phyloP scores from a whole-genome alignment of 2,329 filamentous ascomycete species.

The Colletotrichum simmondsii region DNA sequence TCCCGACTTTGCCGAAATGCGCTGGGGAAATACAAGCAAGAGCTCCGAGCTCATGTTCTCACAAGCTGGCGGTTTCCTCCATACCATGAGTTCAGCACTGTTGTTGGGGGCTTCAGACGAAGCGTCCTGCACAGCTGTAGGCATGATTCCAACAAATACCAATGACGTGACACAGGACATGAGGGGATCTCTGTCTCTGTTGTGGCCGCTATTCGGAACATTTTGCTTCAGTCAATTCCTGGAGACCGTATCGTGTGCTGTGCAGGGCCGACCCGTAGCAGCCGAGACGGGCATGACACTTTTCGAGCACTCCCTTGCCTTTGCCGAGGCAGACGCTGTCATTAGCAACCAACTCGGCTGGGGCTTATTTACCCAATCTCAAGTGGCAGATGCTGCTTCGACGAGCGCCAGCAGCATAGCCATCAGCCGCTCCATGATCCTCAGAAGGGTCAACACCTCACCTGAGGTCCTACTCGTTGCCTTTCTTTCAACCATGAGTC shows the following conservation, averaged over 20 bases:
- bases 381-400: conserved; percentile 43
- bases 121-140: conserved; percentile 78
- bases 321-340: conserved; percentile 93
- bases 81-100: conserved; percentile 76
- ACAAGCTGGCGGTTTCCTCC: conserved; percentile 75
- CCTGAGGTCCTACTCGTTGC: conserved; percentile 89
- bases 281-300: conserved; percentile 96
- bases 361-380: conserved; percentile 68
- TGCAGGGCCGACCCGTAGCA: conserved; percentile 83
- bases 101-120: conserved; percentile 80
- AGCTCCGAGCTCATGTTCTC: conserved; percentile 76
- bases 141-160: conserved; percentile 73
- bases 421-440: conserved; percentile 73
- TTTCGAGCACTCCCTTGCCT: conserved; percentile 95
- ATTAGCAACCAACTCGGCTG: conserved; percentile 84
- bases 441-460: conserved; percentile 86
- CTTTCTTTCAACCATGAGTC: conserved; percentile 89
- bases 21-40: conserved; percentile 75
- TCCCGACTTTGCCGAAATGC: conserved; percentile 73
- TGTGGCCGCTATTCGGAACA: conserved; percentile 81
- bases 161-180: conserved; percentile 64
- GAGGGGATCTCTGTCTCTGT: conserved; percentile 80
- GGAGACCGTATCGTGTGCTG: conserved; percentile 87
- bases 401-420: conserved; percentile 47
- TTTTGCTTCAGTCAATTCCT: conserved; percentile 84